These are phyloP conservation scores for Fusarium armeniacum DNA, from an alignment of 2,329 filamentous ascomycete genomes.

Conservation along the genomic window DNA sequence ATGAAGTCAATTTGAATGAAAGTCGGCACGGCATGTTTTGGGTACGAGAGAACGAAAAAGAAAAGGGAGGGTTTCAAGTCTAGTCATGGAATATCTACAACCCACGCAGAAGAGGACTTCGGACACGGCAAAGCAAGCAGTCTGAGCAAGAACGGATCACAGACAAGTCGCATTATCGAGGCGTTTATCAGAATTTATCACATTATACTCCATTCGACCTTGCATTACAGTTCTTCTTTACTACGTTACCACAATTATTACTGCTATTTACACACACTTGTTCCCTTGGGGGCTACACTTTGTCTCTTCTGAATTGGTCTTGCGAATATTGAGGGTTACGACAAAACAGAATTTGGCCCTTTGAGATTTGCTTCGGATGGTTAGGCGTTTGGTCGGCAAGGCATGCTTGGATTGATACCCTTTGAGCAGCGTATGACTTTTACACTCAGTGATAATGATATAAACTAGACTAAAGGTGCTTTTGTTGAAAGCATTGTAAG, in stretches of 20 bases:
- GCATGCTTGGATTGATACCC: constrained; percentile 27
- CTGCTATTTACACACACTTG: constrained; percentile 39
- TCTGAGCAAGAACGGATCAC: constrained; percentile 26
- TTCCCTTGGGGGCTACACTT: constrained; percentile 18
- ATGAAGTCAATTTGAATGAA: constrained; percentile 48
- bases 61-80: constrained; percentile 15
- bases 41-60: constrained; percentile 32
- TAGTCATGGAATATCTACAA: constrained; percentile 29
- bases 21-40: constrained; percentile 37
- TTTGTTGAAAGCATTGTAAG: constrained; percentile 9
- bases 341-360: not conserved
- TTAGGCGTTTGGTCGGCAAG: constrained; percentile 18
- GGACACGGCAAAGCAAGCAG: constrained; percentile 36
- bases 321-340: constrained; percentile 3
- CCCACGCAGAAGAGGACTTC: constrained; percentile 31
- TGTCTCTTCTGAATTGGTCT: constrained; percentile 16
- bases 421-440: constrained; percentile 4
- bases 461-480: constrained; percentile 20
- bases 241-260: constrained; percentile 47
- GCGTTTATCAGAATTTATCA: constrained; percentile 42
- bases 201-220: constrained; percentile 41
- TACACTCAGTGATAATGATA: constrained; percentile 12
- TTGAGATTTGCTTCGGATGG: not conserved
- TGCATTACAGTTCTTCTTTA: constrained; percentile 44
- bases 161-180: constrained; percentile 44